A percentile compares a stretch with the other conserved stretches of the same genome.
phyloP scores from a whole-genome alignment of 768 basidiomycete genomes.

The Coprinopsis strossmayeri region DNA sequence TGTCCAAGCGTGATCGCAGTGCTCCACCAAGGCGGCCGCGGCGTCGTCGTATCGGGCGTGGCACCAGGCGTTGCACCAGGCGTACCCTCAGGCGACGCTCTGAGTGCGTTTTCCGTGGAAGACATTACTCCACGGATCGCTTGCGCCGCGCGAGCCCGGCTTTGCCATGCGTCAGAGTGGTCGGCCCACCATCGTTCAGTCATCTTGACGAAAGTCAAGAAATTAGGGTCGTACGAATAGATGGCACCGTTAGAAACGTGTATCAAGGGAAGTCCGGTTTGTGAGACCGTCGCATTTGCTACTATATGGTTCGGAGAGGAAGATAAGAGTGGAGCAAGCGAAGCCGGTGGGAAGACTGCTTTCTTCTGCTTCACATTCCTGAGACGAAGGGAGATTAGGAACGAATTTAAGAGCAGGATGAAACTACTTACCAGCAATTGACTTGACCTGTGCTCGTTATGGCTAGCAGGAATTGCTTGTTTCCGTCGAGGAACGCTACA shows the following conservation, averaged over 20 bases:
- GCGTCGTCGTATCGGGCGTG: too few species aligned
- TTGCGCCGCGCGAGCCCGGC: constrained; percentile 29
- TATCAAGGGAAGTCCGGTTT: constrained; percentile 77
- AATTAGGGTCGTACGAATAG: constrained; percentile 68
- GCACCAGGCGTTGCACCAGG: too few species aligned
- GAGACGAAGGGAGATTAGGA: neutral
- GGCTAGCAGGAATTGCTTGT: constrained; percentile 58
- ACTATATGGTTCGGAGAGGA: constrained; percentile 54
- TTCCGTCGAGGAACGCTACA: constrained; percentile 61
- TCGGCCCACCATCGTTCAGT: constrained; percentile 81
- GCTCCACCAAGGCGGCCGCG: constrained; percentile 73
- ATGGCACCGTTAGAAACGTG: constrained; percentile 71
- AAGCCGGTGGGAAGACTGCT: constrained; percentile 59
- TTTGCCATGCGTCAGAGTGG: constrained; percentile 80
- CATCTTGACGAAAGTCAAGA: constrained; percentile 68
- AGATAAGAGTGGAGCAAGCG: constrained; percentile 53
- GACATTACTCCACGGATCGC: constrained; percentile 48
- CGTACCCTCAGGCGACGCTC: constrained; percentile 25
- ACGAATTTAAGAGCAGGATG: constrained; percentile 3
- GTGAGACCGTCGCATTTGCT: constrained; percentile 57
- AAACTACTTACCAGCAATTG: constrained; percentile 59
- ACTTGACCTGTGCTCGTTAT: constrained; percentile 68
- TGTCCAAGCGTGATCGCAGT: constrained; percentile 82
- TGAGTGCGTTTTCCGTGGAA: constrained; percentile 41
- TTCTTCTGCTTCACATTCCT: constrained; percentile 74